phyloP scores from a whole-genome alignment of 2,329 filamentous ascomycete species.

The Byssochlamys sp. region DNA sequence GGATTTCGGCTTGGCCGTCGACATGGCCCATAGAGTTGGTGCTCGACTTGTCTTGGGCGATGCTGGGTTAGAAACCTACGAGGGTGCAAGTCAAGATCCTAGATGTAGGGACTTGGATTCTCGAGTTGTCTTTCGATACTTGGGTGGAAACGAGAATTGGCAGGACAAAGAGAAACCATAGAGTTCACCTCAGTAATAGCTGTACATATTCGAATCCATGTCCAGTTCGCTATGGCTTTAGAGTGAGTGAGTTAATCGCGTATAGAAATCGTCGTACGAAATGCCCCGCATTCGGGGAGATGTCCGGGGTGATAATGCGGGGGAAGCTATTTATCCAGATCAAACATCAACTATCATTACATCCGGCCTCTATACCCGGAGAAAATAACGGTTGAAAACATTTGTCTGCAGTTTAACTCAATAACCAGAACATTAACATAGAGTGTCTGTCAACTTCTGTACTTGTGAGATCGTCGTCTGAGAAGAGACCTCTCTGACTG shows the following conservation, averaged over 20 bases:
- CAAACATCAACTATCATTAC: neutral
- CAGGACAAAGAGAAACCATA: conserved; percentile 1
- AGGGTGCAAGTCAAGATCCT: conserved; percentile 42
- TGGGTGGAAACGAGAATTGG: conserved; percentile 48
- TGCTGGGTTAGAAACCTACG: conserved; percentile 43
- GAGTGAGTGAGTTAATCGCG: neutral
- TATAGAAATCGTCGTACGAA: too few relatives aligned
- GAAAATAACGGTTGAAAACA: neutral
- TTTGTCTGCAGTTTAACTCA: neutral
- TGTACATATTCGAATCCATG: neutral
- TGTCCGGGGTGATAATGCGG: neutral
- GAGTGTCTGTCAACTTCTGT: neutral
- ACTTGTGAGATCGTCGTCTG: neutral
- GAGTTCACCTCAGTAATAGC: neutral
- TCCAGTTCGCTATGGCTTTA: neutral
- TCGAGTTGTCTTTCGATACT: conserved; percentile 48
- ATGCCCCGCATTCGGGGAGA: neutral
- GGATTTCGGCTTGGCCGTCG: conserved; percentile 47
- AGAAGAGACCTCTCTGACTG: too few relatives aligned
- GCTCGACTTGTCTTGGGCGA: conserved; percentile 43
- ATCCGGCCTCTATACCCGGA: neutral
- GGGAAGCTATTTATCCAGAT: neutral
- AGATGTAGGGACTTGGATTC: conserved; percentile 48
- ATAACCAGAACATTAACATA: neutral
- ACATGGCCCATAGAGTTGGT: conserved; percentile 46